A percentile compares a stretch with the other conserved stretches of the same genome.
Conservation (phyloP, 306 rosid species). For the Vigna nakashimae region DNA sequence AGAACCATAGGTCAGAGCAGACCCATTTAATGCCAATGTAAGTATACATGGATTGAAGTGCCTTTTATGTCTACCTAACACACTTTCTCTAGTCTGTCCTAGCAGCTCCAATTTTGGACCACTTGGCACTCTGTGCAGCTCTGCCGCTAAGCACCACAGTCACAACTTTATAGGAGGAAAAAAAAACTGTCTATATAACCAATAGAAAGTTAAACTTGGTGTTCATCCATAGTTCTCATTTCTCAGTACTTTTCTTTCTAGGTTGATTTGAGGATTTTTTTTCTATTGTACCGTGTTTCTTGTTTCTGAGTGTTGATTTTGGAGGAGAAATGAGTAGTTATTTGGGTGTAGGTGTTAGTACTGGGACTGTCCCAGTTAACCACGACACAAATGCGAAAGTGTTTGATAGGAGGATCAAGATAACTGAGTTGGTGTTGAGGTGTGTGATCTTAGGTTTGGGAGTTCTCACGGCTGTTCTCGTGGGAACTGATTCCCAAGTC, state of each 20-base stretch:
- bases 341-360: slow-evolving; percentile 82
- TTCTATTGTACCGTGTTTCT: background rate
- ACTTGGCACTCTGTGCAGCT: slow-evolving; percentile 53
- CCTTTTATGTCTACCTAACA: slow-evolving; percentile 27
- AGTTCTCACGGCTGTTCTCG: slow-evolving; percentile 74
- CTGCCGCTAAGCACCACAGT: slow-evolving; percentile 38
- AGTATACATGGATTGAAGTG: slow-evolving; percentile 33
- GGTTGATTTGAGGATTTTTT: background rate
- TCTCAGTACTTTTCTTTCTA: slow-evolving; percentile 1
- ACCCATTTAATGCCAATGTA: slow-evolving; percentile 50
- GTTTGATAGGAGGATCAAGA: slow-evolving; percentile 62
- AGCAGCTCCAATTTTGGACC: slow-evolving; percentile 53
- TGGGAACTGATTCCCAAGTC: slow-evolving; percentile 85
- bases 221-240: slow-evolving; percentile 4
- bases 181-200: slow-evolving; percentile 41
- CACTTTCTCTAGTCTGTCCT: slow-evolving; percentile 31
- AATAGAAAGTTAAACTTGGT: slow-evolving; percentile 21
- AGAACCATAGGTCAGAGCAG: slow-evolving; percentile 50
- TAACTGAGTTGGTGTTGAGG: slow-evolving; percentile 79
- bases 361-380: slow-evolving; percentile 74
- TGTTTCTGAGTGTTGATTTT: slow-evolving; percentile 29
- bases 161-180: slow-evolving; percentile 33
- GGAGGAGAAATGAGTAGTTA: slow-evolving; percentile 68
- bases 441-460: slow-evolving; percentile 67
- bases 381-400: slow-evolving; percentile 61